Base-by-base conservation (phyloP, 305 asterid genomes). In the Fraxinus sp. region DNA sequence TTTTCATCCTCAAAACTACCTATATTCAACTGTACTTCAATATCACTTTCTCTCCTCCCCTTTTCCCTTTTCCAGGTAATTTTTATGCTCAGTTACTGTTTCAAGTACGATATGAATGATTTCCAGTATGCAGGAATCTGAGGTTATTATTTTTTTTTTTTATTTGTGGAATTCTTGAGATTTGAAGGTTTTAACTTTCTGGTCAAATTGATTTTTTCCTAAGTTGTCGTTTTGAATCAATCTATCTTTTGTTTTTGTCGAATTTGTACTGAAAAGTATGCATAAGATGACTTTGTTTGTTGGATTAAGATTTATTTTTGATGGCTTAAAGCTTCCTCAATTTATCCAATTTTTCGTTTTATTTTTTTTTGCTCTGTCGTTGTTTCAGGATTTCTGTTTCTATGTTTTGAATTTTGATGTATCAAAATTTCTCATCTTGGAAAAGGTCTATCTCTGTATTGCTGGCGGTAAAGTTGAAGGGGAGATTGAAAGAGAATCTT, bases 321-420 rank as follows among this genome's bases (percentile, higher is more conserved):
- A 52, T 52, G 22, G 62, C 62, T 66, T 64, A 9, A 20, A 6
- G 73, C 33, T 49, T 59, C 22, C 26, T 22, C 59, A 36, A 26
- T 73, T 33, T 77, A 76, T 79, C 33, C 33, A 22, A 9, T n/a
- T 33, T 52, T 78, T 83, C 16, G 18, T 3, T 46, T 36, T 26
- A 22, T 16, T 70, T 5, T 70, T 5, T 83, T 22, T 22, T 22
- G 41, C 4, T 82, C 35, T 86, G 74, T 82, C 30, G 74, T 78
- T 80, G 83, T 82, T 88, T 57, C 85, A 82, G 87, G 88, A 52
- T 77, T 79, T 81, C 37, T 32, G 85, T 80, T 81, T 84, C 78
- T 76, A 57, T 74, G 76, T 24, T 78, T 79, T 44, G 76, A 46
- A 16, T 39, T 73, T 82, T 39, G 80, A 35, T 44, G 49, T n/a